Conservation (phyloP, 2,329 filamentous ascomycete genomes). For the Colletotrichum sojae region DNA sequence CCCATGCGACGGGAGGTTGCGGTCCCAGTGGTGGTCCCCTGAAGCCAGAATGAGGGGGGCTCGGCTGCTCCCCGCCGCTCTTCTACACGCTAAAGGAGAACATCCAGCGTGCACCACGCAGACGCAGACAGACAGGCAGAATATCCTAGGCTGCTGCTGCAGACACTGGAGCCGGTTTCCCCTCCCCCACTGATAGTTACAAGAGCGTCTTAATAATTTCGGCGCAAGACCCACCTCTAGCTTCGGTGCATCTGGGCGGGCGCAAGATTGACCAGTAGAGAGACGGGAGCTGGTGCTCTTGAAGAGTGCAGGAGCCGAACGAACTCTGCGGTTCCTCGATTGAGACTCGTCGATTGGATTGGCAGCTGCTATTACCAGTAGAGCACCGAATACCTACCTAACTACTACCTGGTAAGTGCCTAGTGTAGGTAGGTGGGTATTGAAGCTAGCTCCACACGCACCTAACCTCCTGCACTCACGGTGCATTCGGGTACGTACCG, state of each 20-base stretch:
- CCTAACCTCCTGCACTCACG: conserved; percentile 29
- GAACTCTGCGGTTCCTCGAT: conserved; percentile 4
- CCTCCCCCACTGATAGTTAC: conserved; percentile 25
- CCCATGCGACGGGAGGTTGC: conserved; percentile 6
- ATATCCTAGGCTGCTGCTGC: not conserved
- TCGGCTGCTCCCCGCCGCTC: conserved; percentile 14
- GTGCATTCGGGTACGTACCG: not conserved
- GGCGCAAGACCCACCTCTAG: conserved; percentile 39
- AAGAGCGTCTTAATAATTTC: conserved; percentile 35
- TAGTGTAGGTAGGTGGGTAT: not conserved
- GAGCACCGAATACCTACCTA: not conserved
- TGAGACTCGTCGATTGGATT: too few species aligned
- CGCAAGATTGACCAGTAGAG: conserved; percentile 31
- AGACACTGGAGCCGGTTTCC: conserved; percentile 11
- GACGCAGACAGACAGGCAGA: not conserved
- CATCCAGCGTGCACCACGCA: not conserved
- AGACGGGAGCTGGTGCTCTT: conserved; percentile 13
- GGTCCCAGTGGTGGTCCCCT: conserved; percentile 10
- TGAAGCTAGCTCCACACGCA: conserved; percentile 31
- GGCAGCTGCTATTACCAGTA: too few species aligned
- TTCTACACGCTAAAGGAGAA: too few species aligned
- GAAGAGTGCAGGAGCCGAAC: conserved; percentile 15
- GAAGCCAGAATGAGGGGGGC: conserved; percentile 11
- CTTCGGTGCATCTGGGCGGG: conserved; percentile 31
- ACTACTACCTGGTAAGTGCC: not conserved